Base-by-base conservation (phyloP, 148 eudicot genomes). In the Nepenthes mirabilis region DNA sequence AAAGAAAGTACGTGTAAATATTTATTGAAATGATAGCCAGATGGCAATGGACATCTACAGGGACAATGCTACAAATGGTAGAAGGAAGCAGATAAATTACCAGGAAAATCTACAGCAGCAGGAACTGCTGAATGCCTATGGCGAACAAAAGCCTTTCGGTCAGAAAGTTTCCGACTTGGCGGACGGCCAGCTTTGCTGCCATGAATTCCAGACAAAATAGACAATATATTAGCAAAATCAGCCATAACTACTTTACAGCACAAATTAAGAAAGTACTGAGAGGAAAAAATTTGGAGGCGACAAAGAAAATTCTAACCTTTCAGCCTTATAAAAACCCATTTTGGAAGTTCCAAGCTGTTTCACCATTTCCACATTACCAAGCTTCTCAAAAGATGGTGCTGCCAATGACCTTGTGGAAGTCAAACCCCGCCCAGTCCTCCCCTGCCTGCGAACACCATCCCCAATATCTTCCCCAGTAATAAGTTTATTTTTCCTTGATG, bases 101-200 rank as follows among this genome's bases (percentile, higher is more conserved):
- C 91, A 72, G 65, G 78, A 73, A 82, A 80, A 65, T 85, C 85
- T 34, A 84, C 73, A 43, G 81, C 50, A 4, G 77, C 53, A 60
- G 66, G 80, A 55, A 76, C 37, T 54, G 85, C 59, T 23, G 74
- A 57, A 61, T 72, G 78, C 79, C 79, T 82, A 55, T 82, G 77
- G 36, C 83, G 83, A 43, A 76, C 58, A 70, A 76, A 76, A 74
- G 83, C 73, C 70, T 61, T 85, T 12, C 83, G 84, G 57, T 80
- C 91, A 67, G 82, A 79, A 61, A 82, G 85, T 67, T 80, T 80
- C 59, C 83, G 64, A 58, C 72, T 78, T 43, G 83, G 85, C 32
- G 85, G 85, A 36, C 88, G 78, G 8, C 83, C 87, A 40, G 58
- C 65, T 70, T 75, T 85, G 80, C 88, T 80, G 88, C 40, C 73